Conservation (phyloP, 2,329 filamentous ascomycete species). For the Paecilomyces sp. region DNA sequence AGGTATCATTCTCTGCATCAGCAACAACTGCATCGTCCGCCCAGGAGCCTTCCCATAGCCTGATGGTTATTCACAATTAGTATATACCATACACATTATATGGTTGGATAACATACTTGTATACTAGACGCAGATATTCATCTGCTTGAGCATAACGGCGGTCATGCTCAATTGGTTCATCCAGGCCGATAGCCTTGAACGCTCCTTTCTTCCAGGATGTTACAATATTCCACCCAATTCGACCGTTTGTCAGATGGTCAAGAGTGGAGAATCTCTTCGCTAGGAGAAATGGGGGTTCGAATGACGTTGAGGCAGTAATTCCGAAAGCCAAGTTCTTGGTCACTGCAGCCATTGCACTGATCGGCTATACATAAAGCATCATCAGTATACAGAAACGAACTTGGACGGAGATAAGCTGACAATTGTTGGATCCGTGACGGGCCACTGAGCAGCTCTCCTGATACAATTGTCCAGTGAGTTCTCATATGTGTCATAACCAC, state of each 20-base stretch:
- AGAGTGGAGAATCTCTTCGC: slow-evolving; percentile 57
- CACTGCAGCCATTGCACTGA: slow-evolving; percentile 60
- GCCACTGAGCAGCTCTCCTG: slow-evolving; percentile 57
- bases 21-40: slow-evolving; percentile 50
- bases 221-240: slow-evolving; percentile 62
- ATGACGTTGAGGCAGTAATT: slow-evolving; percentile 57
- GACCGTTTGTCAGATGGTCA: slow-evolving; percentile 55
- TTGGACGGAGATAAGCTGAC: slow-evolving; percentile 30
- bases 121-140: slow-evolving; percentile 55
- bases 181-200: slow-evolving; percentile 55
- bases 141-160: slow-evolving; percentile 55
- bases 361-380: slow-evolving; percentile 37
- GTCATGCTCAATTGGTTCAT: slow-evolving; percentile 53
- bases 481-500: slow-evolving; percentile 57
- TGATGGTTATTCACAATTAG: slow-evolving; percentile 11
- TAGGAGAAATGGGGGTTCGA: slow-evolving; percentile 55
- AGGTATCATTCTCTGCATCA: slow-evolving; percentile 48
- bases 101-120: slow-evolving; percentile 41
- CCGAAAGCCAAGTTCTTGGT: slow-evolving; percentile 58
- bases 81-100: neutral
- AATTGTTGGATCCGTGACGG: slow-evolving; percentile 57
- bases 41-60: slow-evolving; percentile 51
- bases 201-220: slow-evolving; percentile 57
- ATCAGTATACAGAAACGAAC: neutral
- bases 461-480: slow-evolving; percentile 55